Evolutionary conservation across 495 filamentous ascomycete genomes (phyloP), one percentile per base, ranked within the genome.

Genomic region (Neurospora cerealis): DNA sequence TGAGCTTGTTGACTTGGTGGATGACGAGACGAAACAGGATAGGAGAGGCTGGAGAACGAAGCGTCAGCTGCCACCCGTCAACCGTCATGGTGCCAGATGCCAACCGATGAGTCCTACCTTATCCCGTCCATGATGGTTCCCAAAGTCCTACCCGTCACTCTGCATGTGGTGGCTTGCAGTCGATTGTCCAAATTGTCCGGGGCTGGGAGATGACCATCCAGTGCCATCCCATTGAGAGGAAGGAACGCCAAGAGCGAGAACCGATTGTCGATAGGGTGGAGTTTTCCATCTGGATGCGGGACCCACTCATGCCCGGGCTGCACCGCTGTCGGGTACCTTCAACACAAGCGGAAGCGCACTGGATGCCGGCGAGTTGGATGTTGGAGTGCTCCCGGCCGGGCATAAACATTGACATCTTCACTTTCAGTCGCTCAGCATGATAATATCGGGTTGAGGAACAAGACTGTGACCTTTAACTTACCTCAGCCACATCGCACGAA

Each of bases 341-440:
- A 60, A 60, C 21, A 28, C 21, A 28, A 54, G 46, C 28, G 10
- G 5, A 54, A 54, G 46, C 46, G n/a, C n/a, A 54, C 21, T 24
- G 46, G 10, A 54, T 54, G 46, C 21, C 46, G 21, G 21, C 48
- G 21, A 54, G 48, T 54, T 54, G 21, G 21, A 28, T 54, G 48
- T 28, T 28, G 21, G n/a, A 48, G 46, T 24, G 46, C 46, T 48
- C n/a, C n/a, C n/a, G 46, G 21, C 19, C 46, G 46, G 46, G n/a
- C 46, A 48, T 48, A 48, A 21, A 54, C 21, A 54, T 54, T 15
- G 4, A 24, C 1, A n/a, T 37, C 2, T n/a, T 13, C 17, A 6
- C 46, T 34, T 74, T 24, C 74, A 75, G 74, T 70, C 34, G 74
- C 28, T 39, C 72, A 69, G 72, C 69, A 73, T 72, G 70, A 28